phyloP scores from a whole-genome alignment of 805 yeast genomes.

The Isabelozyma rhagii region DNA sequence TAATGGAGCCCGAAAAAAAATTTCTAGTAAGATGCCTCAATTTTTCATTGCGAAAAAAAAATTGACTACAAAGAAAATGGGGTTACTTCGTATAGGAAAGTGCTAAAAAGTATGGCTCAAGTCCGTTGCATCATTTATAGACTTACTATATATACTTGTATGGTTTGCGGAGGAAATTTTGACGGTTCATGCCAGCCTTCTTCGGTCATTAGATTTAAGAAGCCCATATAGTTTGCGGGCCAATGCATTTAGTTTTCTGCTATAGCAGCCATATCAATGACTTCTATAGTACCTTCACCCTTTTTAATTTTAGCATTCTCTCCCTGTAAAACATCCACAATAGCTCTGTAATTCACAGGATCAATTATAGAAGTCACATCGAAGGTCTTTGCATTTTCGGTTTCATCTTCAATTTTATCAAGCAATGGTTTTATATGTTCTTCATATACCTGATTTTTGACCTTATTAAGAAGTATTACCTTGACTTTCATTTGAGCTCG shows the following conservation, averaged over 20 bases:
- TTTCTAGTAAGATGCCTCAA: slow-evolving; percentile 3
- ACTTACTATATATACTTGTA: too few relatives aligned
- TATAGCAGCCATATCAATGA: slow-evolving; percentile 85
- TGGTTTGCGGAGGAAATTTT: too few relatives aligned
- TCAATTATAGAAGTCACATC: slow-evolving; percentile 66
- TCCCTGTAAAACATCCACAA: slow-evolving; percentile 59
- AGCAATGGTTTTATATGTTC: slow-evolving; percentile 32
- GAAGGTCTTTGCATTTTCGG: slow-evolving; percentile 46
- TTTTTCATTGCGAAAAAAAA: not conserved
- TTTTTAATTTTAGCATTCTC: slow-evolving; percentile 40
- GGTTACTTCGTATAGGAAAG: too few relatives aligned
- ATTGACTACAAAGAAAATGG: not conserved
- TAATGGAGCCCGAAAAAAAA: slow-evolving; percentile 1
- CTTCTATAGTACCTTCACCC: slow-evolving; percentile 71
- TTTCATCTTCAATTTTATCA: slow-evolving; percentile 38
- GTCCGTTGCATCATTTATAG: too few relatives aligned
- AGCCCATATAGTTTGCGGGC: not conserved
- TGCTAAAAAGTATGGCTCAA: too few relatives aligned
- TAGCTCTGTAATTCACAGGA: slow-evolving; percentile 74
- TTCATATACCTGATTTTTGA: slow-evolving; percentile 38
- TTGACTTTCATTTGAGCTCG: slow-evolving; percentile 91
- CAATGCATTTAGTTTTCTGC: slow-evolving; percentile 43
- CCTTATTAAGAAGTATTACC: slow-evolving; percentile 54
- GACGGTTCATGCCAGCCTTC: too few relatives aligned
- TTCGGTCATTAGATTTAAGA: too few relatives aligned